Evolutionary conservation across 169 alveolate species (phyloP), one percentile per base, ranked within the genome.

Genomic region (Sarcocystis neurona): DNA sequence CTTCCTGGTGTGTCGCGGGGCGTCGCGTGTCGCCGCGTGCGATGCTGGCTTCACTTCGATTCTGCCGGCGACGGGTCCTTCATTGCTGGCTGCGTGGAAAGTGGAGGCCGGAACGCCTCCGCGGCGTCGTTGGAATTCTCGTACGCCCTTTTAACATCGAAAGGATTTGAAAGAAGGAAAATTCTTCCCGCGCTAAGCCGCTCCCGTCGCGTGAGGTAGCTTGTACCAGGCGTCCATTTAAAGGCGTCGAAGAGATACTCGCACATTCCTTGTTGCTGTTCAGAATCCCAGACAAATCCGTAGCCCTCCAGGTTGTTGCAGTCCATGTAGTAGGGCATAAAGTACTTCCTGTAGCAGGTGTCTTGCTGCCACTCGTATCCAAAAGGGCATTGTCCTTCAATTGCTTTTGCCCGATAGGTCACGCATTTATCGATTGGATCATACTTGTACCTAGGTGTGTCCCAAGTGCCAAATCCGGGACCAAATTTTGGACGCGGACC

Each of bases 361-460:
- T 63, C 68, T 32, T 60, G 88, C 78, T 85, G 79, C 32, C 56
- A 66, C 87, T 85, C 82, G 84, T 85, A 85, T 20, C 90, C 90
- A 37, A 50, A 58, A 32, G 90, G 90, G 87, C 90, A 85, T 56
- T 66, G 68, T 15, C 90, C 90, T 37, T 60, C 90, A 12, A 23
- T 70, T 2, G 90, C 90, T 48, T 60, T 58, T 30, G 90, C 90
- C 18, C 74, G 43, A 8, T 85, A 50, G 37, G 90, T 87, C 46
- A 85, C 82, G 66, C 90, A 85, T 43, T 85, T 85, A n/a, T 58
- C 74, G 4, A 63, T 87, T 15, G 90, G 90, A n/a, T 85, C 90
- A 34, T 85, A 85, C n/a, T 68, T 85, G 82, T 85, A 85, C 12
- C 82, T 3, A 5, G 90, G 90, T 12, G 44, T 50, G 27, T 85